Evolutionary conservation across 257 asterid genomes (phyloP).

Genomic region (Solanum pinnatisectum): DNA sequence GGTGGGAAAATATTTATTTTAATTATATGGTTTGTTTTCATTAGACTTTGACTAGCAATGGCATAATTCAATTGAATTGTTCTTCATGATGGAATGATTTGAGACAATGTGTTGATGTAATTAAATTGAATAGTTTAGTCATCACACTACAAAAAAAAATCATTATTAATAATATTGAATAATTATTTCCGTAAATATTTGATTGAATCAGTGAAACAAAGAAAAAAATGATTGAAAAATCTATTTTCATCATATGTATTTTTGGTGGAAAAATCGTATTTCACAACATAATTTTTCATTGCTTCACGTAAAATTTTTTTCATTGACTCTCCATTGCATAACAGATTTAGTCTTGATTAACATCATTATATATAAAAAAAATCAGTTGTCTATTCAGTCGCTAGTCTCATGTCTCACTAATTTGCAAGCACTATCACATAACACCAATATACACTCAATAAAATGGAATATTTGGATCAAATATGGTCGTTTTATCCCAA

Average conservation of each 20-base stretch:
- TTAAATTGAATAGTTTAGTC: not conserved
- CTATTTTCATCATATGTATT: not conserved
- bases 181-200: too few species aligned
- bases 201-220: not conserved
- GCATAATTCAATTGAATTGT: not conserved
- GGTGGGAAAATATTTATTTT: not conserved
- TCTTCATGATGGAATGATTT: not conserved
- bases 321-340: not conserved
- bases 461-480: not conserved
- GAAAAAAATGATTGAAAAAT: too few species aligned
- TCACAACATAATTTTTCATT: not conserved
- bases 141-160: not conserved
- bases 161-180: too few species aligned
- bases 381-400: not conserved
- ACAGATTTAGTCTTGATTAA: not conserved
- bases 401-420: not conserved
- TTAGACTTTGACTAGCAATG: not conserved
- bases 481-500: not conserved
- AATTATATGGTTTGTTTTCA: not conserved
- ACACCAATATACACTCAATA: not conserved
- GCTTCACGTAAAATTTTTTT: too few species aligned
- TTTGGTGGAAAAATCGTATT: not conserved
- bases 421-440: not conserved
- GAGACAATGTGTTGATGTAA: not conserved
- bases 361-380: not conserved